Base-by-base conservation (phyloP, 805 yeast genomes). In the Yarrowia bubula region DNA sequence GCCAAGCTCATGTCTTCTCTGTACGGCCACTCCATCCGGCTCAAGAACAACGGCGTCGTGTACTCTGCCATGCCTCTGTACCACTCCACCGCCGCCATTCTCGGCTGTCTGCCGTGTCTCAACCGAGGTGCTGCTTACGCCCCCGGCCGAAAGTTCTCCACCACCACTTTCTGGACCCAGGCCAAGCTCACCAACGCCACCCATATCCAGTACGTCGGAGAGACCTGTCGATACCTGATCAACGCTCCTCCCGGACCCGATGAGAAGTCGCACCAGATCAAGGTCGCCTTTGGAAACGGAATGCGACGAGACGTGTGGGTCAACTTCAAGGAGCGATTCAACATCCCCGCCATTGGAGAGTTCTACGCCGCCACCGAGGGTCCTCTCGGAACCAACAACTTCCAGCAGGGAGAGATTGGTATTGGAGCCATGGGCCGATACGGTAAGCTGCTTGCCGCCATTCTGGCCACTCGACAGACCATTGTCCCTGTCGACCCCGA, bases 21-120 rank as follows among this genome's bases (percentile, higher is more conserved):
- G 31, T 92, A 90, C 72, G 90, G 90, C 1, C 81, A 81, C 68
- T 86, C 90, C 46, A 82, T 88, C 78, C 82, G 85, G 66, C 79
- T 90, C 69, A 75, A 78, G n/a, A 67, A 75, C 6, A 73, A 78
- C 4, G 84, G 89, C 14, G 83, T 81, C 11, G 86, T 90, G 9
- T 89, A 88, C 77, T 90, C 97, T 0, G 90, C 97, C 0, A 92
- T 92, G 98, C 98, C 98, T 1, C 78, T 93, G 67, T 92, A 93
- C 73, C 98, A 92, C 75, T 90, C 97, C 0, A 92, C 98, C 0
- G 98, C 97, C 3, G 89, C 97, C 0, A 82, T 91, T 75, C 77
- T 92, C 64, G 97, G 97, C 11, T 79, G 87, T 0, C 75, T 84
- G 55, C 78, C 82, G 33, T 79, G 87, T 0, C 75, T 84, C 42